Evolutionary conservation across 495 filamentous ascomycete genomes (phyloP).

Genomic region (Penicillium flavigenum): DNA sequence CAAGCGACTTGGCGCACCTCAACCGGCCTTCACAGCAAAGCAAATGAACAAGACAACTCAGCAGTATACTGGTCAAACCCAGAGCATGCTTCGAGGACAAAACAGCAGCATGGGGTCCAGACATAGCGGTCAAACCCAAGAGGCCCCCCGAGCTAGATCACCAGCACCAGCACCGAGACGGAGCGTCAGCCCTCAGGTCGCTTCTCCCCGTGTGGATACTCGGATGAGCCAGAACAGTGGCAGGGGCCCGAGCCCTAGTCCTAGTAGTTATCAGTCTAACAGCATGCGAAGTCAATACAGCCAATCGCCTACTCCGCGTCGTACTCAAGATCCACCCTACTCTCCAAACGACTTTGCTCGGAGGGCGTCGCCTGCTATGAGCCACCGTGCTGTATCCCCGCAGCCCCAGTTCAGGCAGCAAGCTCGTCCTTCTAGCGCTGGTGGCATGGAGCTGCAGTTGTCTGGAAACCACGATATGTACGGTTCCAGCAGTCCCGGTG

Average conservation of each 20-base stretch:
- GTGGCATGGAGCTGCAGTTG: conserved; percentile 79
- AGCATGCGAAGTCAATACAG: conserved; percentile 43
- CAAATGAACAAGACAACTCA: conserved; percentile 93
- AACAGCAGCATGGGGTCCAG: conserved; percentile 32
- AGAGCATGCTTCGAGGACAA: conserved; percentile 69
- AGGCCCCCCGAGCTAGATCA: conserved; percentile 46
- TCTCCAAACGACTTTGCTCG: conserved; percentile 49
- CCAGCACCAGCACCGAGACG: conserved; percentile 55
- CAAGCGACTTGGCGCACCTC: conserved; percentile 81
- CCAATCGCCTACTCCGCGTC: conserved; percentile 49
- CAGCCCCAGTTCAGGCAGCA: conserved; percentile 58
- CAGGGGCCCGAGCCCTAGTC: conserved; percentile 37
- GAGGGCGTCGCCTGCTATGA: conserved; percentile 51
- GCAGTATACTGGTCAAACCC: conserved; percentile 78
- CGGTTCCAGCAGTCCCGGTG: conserved; percentile 42
- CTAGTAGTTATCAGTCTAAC: conserved; percentile 41
- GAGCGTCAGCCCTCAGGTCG: conserved; percentile 53
- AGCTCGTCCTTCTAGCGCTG: conserved; percentile 63
- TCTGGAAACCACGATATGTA: conserved; percentile 55
- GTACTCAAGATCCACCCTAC: conserved; percentile 57
- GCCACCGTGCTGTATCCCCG: conserved; percentile 55
- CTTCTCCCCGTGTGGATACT: conserved; percentile 36
- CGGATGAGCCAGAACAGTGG: conserved; percentile 42
- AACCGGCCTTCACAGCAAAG: conserved; percentile 85
- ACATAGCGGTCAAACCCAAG: conserved; percentile 33